phyloP scores from a whole-genome alignment of 495 filamentous ascomycete genomes.

The Venustampulla echinocandica region DNA sequence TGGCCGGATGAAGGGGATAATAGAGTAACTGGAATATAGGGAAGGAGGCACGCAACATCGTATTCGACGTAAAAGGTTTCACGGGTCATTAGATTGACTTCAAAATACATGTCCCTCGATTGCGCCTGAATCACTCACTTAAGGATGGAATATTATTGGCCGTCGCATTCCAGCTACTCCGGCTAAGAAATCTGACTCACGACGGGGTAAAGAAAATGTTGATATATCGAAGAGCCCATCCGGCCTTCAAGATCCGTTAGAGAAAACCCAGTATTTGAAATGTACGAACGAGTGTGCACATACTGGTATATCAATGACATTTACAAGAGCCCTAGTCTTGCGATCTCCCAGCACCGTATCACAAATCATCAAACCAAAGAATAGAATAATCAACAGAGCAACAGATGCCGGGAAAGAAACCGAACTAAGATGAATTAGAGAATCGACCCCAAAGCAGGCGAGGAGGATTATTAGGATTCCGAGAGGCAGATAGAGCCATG shows the following conservation, averaged over 20 bases:
- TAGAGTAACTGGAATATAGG: not conserved
- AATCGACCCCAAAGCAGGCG: conserved; percentile 42
- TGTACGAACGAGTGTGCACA: conserved; percentile 1
- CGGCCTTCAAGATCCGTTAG: conserved; percentile 27
- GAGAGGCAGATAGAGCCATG: conserved; percentile 41
- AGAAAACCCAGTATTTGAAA: not conserved
- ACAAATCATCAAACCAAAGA: conserved; percentile 34
- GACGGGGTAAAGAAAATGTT: conserved; percentile 46
- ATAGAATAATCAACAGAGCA: conserved; percentile 40
- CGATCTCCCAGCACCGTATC: conserved; percentile 36
- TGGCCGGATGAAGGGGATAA: not conserved
- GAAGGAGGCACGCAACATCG: too few relatives aligned
- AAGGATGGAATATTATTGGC: too few relatives aligned
- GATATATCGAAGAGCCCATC: conserved; percentile 47
- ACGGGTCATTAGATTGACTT: too few relatives aligned
- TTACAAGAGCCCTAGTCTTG: conserved; percentile 35
- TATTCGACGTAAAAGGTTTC: too few relatives aligned
- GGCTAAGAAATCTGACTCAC: conserved; percentile 2
- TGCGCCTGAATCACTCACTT: too few relatives aligned
- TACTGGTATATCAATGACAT: conserved; percentile 42
- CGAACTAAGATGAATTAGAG: conserved; percentile 36
- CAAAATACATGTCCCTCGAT: too few relatives aligned
- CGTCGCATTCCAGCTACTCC: too few relatives aligned
- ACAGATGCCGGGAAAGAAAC: conserved; percentile 47
- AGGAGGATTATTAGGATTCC: conserved; percentile 39